A percentile compares a stretch with the other conserved stretches of the same genome.
Conservation (phyloP, 495 filamentous ascomycete genomes). For the Penicillium bovifimosum region DNA sequence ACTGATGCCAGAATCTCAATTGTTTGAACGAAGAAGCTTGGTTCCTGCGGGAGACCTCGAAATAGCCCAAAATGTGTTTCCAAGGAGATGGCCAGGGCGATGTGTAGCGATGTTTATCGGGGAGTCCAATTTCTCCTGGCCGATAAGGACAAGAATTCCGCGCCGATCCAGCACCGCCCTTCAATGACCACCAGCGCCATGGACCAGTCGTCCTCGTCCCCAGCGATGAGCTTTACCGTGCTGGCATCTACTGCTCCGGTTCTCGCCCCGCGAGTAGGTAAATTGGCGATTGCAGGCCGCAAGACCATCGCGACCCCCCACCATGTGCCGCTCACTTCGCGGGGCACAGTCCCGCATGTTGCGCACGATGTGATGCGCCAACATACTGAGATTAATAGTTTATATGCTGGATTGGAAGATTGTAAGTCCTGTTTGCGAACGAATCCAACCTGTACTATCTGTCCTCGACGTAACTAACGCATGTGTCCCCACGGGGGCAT, state of each 20-base stretch:
- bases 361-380: slow-evolving; percentile 74
- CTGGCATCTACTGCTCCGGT: slow-evolving; percentile 21
- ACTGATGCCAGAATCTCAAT: not conserved
- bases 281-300: slow-evolving; percentile 53
- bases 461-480: slow-evolving; percentile 17
- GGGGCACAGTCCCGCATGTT: slow-evolving; percentile 80
- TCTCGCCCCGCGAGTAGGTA: slow-evolving; percentile 54
- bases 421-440: slow-evolving; percentile 53
- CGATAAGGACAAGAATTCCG: slow-evolving; percentile 17
- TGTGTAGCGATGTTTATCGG: slow-evolving; percentile 13
- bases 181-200: slow-evolving; percentile 23
- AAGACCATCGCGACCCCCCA: slow-evolving; percentile 69
- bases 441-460: not conserved
- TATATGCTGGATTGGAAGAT: slow-evolving; percentile 86
- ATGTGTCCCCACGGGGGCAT: slow-evolving; percentile 34
- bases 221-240: slow-evolving; percentile 31
- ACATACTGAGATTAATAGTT: slow-evolving; percentile 57
- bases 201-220: slow-evolving; percentile 16
- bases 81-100: not conserved
- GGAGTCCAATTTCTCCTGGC: slow-evolving; percentile 17
- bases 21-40: not conserved
- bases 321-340: slow-evolving; percentile 71
- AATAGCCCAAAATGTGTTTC: not conserved
- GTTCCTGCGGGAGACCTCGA: not conserved
- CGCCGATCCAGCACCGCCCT: slow-evolving; percentile 9